Evolutionary conservation across 23 red algal species (phyloP).

Genomic region (Agarophyton chilense): DNA sequence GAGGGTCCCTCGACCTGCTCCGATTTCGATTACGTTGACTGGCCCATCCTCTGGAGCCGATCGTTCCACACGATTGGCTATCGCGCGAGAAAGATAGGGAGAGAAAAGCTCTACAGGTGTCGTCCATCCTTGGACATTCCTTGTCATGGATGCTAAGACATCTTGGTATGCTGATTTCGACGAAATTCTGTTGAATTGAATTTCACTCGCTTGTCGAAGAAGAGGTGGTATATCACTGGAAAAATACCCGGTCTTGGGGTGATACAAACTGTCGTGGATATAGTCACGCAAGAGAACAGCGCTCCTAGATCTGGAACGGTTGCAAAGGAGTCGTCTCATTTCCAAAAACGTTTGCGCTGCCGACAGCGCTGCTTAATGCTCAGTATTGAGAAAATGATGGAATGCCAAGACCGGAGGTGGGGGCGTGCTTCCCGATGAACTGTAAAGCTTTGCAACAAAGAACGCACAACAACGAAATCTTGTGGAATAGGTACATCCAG

Average conservation of each 20-base stretch:
- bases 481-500: too few species aligned
- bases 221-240: slow-evolving; percentile 35
- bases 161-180: slow-evolving; percentile 54
- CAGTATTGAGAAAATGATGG: too few species aligned
- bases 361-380: too few species aligned
- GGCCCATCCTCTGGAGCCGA: slow-evolving; percentile 7
- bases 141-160: slow-evolving; percentile 33
- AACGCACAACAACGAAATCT: too few species aligned
- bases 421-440: too few species aligned
- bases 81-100: slow-evolving; percentile 76
- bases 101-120: slow-evolving; percentile 92
- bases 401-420: too few species aligned
- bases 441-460: too few species aligned
- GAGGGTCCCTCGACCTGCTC: slow-evolving; percentile 84
- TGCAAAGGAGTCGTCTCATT: neutral
- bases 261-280: slow-evolving; percentile 50
- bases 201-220: slow-evolving; percentile 2
- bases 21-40: slow-evolving; percentile 83
- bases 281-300: slow-evolving; percentile 52
- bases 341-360: neutral
- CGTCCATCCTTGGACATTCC: slow-evolving; percentile 70
- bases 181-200: neutral
- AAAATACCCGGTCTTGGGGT: slow-evolving; percentile 53
- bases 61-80: slow-evolving; percentile 61
- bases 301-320: too few species aligned